Conservation (phyloP, 108 stramenopile species). For the Cylindrotheca fusiformis region DNA sequence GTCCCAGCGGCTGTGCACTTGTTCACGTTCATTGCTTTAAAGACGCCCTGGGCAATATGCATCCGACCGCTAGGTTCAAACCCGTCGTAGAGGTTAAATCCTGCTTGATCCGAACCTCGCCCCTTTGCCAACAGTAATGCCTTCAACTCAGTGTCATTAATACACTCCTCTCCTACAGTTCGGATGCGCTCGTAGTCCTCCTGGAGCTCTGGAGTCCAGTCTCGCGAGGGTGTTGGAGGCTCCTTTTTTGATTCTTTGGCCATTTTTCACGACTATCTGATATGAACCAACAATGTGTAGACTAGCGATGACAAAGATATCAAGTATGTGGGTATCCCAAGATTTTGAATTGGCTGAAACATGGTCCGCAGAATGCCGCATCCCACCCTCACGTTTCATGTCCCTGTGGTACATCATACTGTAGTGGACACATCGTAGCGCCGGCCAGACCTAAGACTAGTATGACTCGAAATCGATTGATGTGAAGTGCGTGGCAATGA, state of each 20-base stretch:
- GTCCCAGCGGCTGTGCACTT: conserved; percentile 85
- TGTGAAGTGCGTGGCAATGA: too few relatives aligned
- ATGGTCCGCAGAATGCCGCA: background rate
- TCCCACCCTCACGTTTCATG: background rate
- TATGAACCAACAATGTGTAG: too few relatives aligned
- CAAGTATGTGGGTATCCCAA: background rate
- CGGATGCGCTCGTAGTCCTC: conserved; percentile 71
- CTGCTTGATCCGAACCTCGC: conserved; percentile 51
- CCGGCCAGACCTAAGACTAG: too few relatives aligned
- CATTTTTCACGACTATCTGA: background rate
- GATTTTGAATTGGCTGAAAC: background rate
- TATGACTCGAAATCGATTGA: too few relatives aligned
- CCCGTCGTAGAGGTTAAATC: conserved; percentile 94
- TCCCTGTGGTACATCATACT: too few relatives aligned
- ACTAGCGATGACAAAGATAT: too few relatives aligned
- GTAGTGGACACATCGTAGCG: too few relatives aligned
- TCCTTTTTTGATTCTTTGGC: conserved; percentile 1
- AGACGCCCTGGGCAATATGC: conserved; percentile 99
- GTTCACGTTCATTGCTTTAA: conserved; percentile 98
- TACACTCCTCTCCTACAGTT: conserved; percentile 89
- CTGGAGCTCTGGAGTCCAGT: conserved; percentile 75
- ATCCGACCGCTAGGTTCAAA: conserved; percentile 99
- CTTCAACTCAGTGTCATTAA: conserved; percentile 61
- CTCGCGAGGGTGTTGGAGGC: conserved; percentile 22
- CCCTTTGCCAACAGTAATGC: conserved; percentile 65